Evolutionary conservation across 2,329 filamentous ascomycete species (phyloP).

Genomic region (Diaporthe citrichinensis): DNA sequence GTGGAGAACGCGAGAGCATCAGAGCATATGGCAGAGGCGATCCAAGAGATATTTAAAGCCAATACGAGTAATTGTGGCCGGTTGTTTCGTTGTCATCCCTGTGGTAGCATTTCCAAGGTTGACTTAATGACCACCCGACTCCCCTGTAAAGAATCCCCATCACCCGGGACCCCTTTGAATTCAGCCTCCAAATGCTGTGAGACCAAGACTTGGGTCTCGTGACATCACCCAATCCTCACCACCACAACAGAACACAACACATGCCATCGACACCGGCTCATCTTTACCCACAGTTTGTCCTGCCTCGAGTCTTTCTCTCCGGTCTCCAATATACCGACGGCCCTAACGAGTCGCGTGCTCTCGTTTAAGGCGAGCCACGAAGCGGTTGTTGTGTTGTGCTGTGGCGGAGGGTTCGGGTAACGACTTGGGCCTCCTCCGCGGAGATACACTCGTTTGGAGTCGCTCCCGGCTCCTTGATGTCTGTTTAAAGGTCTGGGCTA

Average conservation of each 20-base stretch:
- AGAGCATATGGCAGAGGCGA: not conserved
- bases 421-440: slow-evolving; percentile 15
- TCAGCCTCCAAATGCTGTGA: not conserved
- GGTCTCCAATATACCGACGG: not conserved
- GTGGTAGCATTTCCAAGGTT: not conserved
- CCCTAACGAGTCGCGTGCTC: not conserved
- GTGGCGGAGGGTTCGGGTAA: slow-evolving; percentile 13
- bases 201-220: slow-evolving; percentile 3
- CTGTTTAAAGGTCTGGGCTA: slow-evolving; percentile 27
- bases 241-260: not conserved
- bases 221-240: slow-evolving; percentile 1
- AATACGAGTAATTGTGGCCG: not conserved
- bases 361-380: not conserved
- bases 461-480: slow-evolving; percentile 16
- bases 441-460: slow-evolving; percentile 31
- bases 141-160: not conserved
- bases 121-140: not conserved
- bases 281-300: not conserved
- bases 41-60: not conserved
- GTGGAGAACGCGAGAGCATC: not conserved
- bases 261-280: not conserved
- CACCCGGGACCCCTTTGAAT: not conserved
- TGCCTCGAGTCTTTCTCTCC: not conserved
- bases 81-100: not conserved
- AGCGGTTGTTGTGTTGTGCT: not conserved